Base-by-base conservation (phyloP, 139 green algal species). In the Pycnococcus provasolii region DNA sequence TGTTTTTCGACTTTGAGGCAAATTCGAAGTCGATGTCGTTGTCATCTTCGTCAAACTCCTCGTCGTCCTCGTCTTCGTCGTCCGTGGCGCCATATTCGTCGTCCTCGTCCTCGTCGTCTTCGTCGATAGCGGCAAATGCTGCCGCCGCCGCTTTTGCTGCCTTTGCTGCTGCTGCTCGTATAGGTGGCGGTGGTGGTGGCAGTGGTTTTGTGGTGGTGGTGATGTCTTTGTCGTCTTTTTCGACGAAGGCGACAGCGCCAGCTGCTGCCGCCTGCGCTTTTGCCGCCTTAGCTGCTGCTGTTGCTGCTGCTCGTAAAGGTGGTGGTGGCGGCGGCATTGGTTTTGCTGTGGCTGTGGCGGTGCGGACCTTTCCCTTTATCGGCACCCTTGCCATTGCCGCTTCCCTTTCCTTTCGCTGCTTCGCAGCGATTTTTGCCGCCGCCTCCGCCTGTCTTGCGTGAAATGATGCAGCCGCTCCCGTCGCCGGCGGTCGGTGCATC, bases 371-470 rank as follows among this genome's bases (percentile, higher is more conserved):
- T 41, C 0, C 15, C 26, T 41, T 1, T 46, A 4, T 4, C 53
- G 40, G 45, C 48, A 51, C 62, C 15, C 2, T 3, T 48, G 4
- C 46, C 42, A n/a, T 37, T 50, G 11, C 4, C 40, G 8, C 50
- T 59, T n/a, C 47, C 8, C 46, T 60, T 37, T 45, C 53, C 46
- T 47, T 4, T 41, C 5, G 41, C 3, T 50, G n/a, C n/a, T 45
- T 59, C 62, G 37, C 48, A 6, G 62, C 62, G 48, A 60, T 39
- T 8, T 68, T 59, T 8, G 46, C 39, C 58, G 5, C 47, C 7
- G 4, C 42, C 37, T 48, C 15, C 26, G 26, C 26, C 26, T 26
- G 26, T 26, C 26, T 60, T 37, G 53, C 53, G 53, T 26, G 53
- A 45, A 5, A 60, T 6, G 5, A 5, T 41, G 7, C 53, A 60